These are phyloP conservation scores for Tulasnella sp. DNA, from an alignment of 768 basidiomycete species.

Conservation along the genomic window DNA sequence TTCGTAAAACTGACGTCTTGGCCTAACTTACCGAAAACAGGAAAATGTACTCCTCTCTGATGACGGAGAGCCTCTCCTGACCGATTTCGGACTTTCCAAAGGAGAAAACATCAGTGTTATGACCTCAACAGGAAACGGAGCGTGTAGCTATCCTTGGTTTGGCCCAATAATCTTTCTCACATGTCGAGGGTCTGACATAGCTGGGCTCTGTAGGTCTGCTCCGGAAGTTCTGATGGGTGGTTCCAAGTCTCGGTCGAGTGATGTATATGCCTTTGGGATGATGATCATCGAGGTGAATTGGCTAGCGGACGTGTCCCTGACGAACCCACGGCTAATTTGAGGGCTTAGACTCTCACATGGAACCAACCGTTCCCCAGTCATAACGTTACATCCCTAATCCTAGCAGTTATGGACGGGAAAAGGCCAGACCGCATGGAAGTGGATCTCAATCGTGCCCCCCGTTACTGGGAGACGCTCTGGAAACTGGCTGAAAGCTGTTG, in stretches of 20 bases:
- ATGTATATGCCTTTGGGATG: slow-evolving; percentile 21
- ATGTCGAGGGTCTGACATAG: neutral
- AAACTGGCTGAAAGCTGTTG: neutral
- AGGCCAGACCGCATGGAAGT: neutral
- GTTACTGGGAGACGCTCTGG: neutral
- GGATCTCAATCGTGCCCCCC: neutral
- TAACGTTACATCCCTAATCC: neutral
- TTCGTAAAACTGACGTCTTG: neutral
- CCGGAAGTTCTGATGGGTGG: slow-evolving; percentile 4
- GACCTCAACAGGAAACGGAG: slow-evolving; percentile 5
- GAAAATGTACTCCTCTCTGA: slow-evolving; percentile 18
- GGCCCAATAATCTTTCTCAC: too few species aligned
- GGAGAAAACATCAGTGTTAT: neutral
- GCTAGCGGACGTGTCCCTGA: neutral
- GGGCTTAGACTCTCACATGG: slow-evolving; percentile 8
- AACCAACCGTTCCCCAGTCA: neutral
- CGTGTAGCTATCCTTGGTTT: slow-evolving; percentile 17
- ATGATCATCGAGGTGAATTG: slow-evolving; percentile 19
- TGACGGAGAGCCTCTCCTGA: slow-evolving; percentile 11
- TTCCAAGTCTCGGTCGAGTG: neutral
- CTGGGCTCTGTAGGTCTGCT: neutral
- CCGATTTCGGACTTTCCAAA: slow-evolving; percentile 20
- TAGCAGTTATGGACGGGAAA: neutral
- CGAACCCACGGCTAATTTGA: neutral
- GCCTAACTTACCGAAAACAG: neutral